These are phyloP conservation scores for Quercus suber DNA, from an alignment of 306 rosid genomes.

Conservation along the genomic window DNA sequence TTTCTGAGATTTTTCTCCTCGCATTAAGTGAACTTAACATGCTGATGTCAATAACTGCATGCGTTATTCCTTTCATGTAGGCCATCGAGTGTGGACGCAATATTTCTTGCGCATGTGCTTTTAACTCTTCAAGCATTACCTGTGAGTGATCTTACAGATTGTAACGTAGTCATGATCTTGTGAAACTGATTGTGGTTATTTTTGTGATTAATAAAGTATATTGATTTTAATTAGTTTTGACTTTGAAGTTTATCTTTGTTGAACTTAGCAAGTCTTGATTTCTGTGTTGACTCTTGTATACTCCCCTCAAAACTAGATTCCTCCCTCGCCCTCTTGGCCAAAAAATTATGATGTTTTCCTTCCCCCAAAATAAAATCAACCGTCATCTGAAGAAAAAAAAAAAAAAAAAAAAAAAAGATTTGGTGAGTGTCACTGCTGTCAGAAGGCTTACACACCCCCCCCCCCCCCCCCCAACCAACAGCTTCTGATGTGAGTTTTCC, in stretches of 20 bases:
- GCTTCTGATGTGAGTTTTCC: too few species aligned
- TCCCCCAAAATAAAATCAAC: too few species aligned
- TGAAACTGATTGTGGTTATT: neutral
- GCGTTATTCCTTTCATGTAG: slow-evolving; percentile 43
- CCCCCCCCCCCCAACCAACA: too few species aligned
- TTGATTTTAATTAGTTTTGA: neutral
- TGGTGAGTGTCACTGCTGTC: too few species aligned
- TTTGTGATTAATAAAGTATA: neutral
- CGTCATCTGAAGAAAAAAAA: too few species aligned
- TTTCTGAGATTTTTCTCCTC: slow-evolving; percentile 4
- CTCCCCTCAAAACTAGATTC: too few species aligned
- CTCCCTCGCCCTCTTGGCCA: too few species aligned
- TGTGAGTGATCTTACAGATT: slow-evolving; percentile 52
- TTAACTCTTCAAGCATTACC: slow-evolving; percentile 77
- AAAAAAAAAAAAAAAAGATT: too few species aligned
- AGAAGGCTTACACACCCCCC: too few species aligned
- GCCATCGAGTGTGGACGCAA: slow-evolving; percentile 93
- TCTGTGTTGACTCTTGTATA: too few species aligned
- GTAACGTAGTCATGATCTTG: neutral
- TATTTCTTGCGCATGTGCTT: slow-evolving; percentile 78
- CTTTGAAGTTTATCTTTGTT: neutral
- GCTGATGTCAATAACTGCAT: slow-evolving; percentile 10
- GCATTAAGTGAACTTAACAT: slow-evolving; percentile 5
- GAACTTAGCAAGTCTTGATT: too few species aligned
- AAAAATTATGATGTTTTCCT: too few species aligned